Conservation (phyloP, 306 rosid genomes). For the Begonia masoniana region DNA sequence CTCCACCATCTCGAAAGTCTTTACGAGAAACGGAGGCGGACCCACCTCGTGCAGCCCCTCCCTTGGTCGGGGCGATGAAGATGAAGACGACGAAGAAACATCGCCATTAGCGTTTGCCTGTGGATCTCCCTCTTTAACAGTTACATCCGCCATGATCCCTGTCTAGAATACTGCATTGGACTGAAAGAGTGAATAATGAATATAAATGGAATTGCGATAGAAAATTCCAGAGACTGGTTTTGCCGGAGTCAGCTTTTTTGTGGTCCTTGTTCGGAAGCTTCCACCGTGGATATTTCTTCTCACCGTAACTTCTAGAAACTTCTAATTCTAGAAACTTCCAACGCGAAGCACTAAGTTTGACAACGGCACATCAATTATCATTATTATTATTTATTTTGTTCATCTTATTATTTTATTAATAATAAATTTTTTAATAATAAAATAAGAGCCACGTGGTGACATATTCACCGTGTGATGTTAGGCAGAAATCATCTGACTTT, state of each 20-base stretch:
- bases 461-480: too few relatives aligned
- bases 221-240: slow-evolving; percentile 6
- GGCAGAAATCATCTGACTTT: too few relatives aligned
- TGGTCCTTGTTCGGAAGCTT: background rate
- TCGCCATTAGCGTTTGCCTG: slow-evolving; percentile 14
- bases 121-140: slow-evolving; percentile 38
- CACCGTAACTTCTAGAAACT: background rate
- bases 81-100: slow-evolving; percentile 35
- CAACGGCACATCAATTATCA: too few relatives aligned
- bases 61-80: slow-evolving; percentile 66
- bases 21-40: slow-evolving; percentile 85
- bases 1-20: slow-evolving; percentile 87
- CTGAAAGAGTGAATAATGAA: slow-evolving; percentile 1
- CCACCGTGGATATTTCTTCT: background rate
- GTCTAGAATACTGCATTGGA: background rate
- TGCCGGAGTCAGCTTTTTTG: background rate
- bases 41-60: slow-evolving; percentile 71
- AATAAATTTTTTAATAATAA: too few relatives aligned
- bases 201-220: slow-evolving; percentile 4
- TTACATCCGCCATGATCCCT: slow-evolving; percentile 23
- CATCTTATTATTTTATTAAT: too few relatives aligned
- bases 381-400: too few relatives aligned
- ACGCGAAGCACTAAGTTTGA: too few relatives aligned
- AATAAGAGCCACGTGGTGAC: too few relatives aligned
- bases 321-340: background rate